Conservation (phyloP, 495 filamentous ascomycete species). For the Massariosphaeria phaeospora region DNA sequence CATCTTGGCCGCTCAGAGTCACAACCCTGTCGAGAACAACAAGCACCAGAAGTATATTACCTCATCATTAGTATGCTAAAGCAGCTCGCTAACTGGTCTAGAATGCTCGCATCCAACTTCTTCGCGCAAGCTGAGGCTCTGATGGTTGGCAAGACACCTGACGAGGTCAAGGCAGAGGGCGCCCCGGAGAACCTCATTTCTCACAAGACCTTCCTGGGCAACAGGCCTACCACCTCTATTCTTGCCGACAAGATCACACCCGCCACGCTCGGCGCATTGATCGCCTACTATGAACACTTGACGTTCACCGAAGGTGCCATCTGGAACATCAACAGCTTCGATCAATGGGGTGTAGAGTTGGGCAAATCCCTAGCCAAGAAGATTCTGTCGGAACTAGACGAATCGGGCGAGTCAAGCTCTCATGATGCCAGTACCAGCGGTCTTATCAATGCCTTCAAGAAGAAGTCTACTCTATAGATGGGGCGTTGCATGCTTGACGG, state of each 20-base stretch:
- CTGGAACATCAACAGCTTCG: conserved; percentile 99
- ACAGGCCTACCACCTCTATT: conserved; percentile 92
- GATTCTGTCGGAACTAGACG: conserved; percentile 55
- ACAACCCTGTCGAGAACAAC: conserved; percentile 89
- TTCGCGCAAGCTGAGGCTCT: conserved; percentile 95
- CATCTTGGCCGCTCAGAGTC: conserved; percentile 88
- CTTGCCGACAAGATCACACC: conserved; percentile 93
- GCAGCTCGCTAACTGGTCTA: conserved; percentile 28
- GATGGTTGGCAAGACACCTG: conserved; percentile 95
- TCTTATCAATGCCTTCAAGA: conserved; percentile 80
- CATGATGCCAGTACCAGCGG: conserved; percentile 88
- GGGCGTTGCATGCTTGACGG: not conserved
- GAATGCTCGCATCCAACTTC: conserved; percentile 98
- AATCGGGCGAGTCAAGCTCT: conserved; percentile 56
- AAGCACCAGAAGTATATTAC: conserved; percentile 74
- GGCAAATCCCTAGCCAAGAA: conserved; percentile 88
- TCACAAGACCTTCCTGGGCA: conserved; percentile 99
- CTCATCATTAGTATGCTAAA: not conserved
- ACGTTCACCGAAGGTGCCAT: conserved; percentile 96
- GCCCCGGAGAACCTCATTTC: conserved; percentile 77
- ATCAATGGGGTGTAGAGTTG: conserved; percentile 98
- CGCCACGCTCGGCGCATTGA: conserved; percentile 85
- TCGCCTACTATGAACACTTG: conserved; percentile 97
- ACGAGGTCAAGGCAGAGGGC: conserved; percentile 83
- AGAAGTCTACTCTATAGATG: conserved; percentile 47